Base-by-base conservation (phyloP, 768 basidiomycete species). In the Leccinum variicolor region DNA sequence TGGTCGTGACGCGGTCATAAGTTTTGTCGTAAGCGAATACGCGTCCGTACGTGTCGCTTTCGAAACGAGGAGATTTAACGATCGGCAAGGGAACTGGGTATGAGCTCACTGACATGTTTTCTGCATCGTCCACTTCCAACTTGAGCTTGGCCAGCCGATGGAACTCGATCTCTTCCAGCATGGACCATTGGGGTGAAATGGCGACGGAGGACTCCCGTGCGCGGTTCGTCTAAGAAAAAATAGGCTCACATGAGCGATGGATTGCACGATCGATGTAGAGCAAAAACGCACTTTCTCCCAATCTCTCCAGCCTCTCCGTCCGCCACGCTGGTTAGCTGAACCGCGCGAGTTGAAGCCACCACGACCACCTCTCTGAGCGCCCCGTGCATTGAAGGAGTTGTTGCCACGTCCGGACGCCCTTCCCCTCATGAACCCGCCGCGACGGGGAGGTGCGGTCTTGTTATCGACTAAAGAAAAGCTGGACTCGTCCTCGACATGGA, bases 151-250 rank as follows among this genome's bases (percentile, higher is more conserved):
- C 75, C 57, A 99, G 79, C 53, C 96, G 87, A 74, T 90, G 84
- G 77, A 98, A 98, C 70, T 98, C 94, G 65, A 99, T 87, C 77
- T 99, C 97, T 75, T 99, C 97, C 50, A 97, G 77, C 83, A 97
- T 88, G n/a, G 80, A 75, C 97, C 97, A 99, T 60, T 89, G 86
- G 19, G 91, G 85, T 51, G 89, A 89, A 66, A 99, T 96, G 25
- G 87, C 89, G 56, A 99, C 92, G 1, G 93, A 95, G 4, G 94
- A 89, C 75, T 98, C 96, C 51, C 97, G 85, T 41, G 85, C 83
- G 60, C 94, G 87, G 63, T 88, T 85, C 63, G 79, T 90, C 93
- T 87, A 71, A 54, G 17, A 53, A 47, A 46, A 58, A 52, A 39
- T 43, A 15, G 8, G 11, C 34, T 54, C n/a, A 50, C 14, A 15